These are phyloP conservation scores for Elaeis oleifera DNA, from an alignment of 202 grass and related monocot genomes.

Conservation along the genomic window DNA sequence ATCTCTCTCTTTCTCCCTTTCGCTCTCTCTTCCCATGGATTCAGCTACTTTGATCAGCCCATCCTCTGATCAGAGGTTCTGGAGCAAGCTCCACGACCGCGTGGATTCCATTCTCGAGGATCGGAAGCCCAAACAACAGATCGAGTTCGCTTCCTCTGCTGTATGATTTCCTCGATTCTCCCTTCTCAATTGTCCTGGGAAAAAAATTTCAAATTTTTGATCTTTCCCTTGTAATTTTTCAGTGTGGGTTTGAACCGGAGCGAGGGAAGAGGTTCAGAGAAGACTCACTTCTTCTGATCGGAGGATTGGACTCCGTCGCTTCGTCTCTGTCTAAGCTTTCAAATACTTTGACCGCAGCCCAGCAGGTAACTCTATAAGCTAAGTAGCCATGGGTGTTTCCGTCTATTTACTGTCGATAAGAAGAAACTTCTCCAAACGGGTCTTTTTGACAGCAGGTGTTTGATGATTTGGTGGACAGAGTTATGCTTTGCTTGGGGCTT, in stretches of 20 bases:
- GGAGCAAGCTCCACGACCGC: constrained; percentile 59
- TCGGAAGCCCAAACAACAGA: constrained; percentile 22
- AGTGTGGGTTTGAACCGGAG: constrained; percentile 46
- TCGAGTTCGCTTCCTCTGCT: neutral
- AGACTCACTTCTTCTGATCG: constrained; percentile 69
- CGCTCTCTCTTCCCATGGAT: constrained; percentile 38
- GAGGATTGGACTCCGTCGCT: constrained; percentile 81
- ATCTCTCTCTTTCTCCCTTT: neutral
- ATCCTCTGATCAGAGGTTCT: constrained; percentile 67
- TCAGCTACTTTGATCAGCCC: constrained; percentile 41
- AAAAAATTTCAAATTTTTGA: neutral
- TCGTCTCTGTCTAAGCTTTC: constrained; percentile 70
- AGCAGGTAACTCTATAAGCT: constrained; percentile 37
- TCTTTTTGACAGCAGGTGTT: too few relatives aligned
- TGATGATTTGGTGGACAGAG: too few relatives aligned
- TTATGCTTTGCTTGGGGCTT: too few relatives aligned
- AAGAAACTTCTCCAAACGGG: too few relatives aligned
- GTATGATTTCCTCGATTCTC: neutral
- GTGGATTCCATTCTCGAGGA: constrained; percentile 69
- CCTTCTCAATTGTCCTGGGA: neutral
- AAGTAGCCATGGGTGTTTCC: too few relatives aligned
- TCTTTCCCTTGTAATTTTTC: neutral
- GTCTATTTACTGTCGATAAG: too few relatives aligned
- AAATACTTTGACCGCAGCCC: constrained; percentile 57
- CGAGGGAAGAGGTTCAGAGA: constrained; percentile 68